Evolutionary conservation across 306 rosid genomes (phyloP).

Genomic region (Quercus robur): DNA sequence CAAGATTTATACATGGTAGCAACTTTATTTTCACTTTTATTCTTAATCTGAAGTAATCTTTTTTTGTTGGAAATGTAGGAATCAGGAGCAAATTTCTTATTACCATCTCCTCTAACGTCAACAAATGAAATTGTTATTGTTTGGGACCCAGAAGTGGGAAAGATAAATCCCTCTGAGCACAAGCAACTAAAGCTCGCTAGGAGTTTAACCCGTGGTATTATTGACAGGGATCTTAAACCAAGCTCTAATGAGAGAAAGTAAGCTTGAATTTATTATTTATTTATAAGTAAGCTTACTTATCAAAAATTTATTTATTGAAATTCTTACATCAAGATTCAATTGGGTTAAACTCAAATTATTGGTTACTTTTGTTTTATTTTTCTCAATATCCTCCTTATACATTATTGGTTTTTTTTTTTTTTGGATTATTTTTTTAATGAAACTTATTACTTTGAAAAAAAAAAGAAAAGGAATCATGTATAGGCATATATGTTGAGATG

Average conservation of each 20-base stretch:
- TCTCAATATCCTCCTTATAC: not conserved
- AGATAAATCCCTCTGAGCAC: constrained; percentile 92
- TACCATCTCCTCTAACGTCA: constrained; percentile 90
- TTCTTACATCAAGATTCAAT: not conserved
- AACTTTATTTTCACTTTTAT: constrained; percentile 21
- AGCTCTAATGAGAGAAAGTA: constrained; percentile 94
- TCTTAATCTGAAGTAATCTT: not conserved
- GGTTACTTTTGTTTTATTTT: not conserved
- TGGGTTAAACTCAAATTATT: not conserved
- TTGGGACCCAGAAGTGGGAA: constrained; percentile 96
- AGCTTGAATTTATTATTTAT: constrained; percentile 15
- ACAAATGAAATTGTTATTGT: constrained; percentile 89
- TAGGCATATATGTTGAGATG: not conserved
- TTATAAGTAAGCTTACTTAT: too few species aligned
- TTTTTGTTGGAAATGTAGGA: constrained; percentile 63
- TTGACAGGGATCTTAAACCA: constrained; percentile 95
- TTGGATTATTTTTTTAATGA: too few species aligned
- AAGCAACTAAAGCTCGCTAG: constrained; percentile 95
- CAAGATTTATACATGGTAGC: constrained; percentile 1
- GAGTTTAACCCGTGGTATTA: constrained; percentile 95
- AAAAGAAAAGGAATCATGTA: too few species aligned
- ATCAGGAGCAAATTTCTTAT: constrained; percentile 89
- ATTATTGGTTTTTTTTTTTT: not conserved
- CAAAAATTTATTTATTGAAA: constrained; percentile 4
- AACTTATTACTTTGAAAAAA: too few species aligned